These are phyloP conservation scores for Tilletia walkeri DNA, from an alignment of 1,284 basidiomycete genomes.

Conservation along the genomic window DNA sequence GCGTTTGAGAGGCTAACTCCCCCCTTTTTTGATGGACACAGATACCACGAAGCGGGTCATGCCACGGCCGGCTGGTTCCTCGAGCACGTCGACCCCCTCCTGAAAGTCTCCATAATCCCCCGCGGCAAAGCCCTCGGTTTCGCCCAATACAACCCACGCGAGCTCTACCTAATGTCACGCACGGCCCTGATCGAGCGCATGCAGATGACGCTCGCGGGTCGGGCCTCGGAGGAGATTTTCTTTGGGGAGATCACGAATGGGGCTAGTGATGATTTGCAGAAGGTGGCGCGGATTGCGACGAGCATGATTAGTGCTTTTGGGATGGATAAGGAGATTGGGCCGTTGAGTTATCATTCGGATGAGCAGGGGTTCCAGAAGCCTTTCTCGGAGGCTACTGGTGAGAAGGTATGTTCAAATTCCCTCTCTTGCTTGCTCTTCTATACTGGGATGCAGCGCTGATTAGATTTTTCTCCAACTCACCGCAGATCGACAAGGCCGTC, in stretches of 20 bases:
- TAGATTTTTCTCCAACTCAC: too few relatives aligned
- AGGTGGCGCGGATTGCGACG: conserved; percentile 96
- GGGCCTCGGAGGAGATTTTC: conserved; percentile 97
- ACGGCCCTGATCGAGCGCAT: conserved; percentile 93
- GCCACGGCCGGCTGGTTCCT: conserved; percentile 98
- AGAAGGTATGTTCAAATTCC: neutral
- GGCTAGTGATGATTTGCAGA: conserved; percentile 94
- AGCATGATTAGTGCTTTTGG: conserved; percentile 71
- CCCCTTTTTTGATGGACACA: neutral
- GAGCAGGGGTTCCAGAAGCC: conserved; percentile 92
- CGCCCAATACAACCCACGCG: conserved; percentile 91
- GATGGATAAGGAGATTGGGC: conserved; percentile 92
- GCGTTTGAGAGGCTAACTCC: neutral
- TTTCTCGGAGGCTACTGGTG: conserved; percentile 88
- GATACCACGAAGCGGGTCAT: conserved; percentile 96
- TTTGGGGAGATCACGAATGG: conserved; percentile 95
- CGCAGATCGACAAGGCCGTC: conserved; percentile 14
- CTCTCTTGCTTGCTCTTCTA: neutral
- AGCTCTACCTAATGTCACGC: conserved; percentile 90
- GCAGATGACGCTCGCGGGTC: conserved; percentile 98
- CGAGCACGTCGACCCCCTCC: conserved; percentile 90
- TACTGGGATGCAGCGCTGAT: too few relatives aligned
- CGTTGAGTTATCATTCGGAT: conserved; percentile 88
- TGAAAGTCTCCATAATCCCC: conserved; percentile 98
- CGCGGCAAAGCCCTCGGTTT: conserved; percentile 95